phyloP scores from a whole-genome alignment of 352 stramenopile genomes.

The Globisporangium camurandrum region DNA sequence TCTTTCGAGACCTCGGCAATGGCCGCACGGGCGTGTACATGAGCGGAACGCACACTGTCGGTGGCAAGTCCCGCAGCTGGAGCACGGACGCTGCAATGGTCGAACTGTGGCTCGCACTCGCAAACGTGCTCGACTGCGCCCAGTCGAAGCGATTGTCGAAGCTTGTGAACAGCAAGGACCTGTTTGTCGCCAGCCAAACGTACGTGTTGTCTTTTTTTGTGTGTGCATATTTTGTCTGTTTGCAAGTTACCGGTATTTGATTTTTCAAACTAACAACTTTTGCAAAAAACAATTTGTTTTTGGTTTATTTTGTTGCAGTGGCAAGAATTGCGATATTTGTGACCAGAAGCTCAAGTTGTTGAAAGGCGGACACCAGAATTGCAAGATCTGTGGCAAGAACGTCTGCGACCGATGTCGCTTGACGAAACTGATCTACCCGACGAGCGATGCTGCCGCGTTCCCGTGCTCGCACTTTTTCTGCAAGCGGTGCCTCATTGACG shows the following conservation, averaged over 20 bases:
- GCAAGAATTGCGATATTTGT: slow-evolving; percentile 53
- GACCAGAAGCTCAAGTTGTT: slow-evolving; percentile 45
- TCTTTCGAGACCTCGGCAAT: slow-evolving; percentile 44
- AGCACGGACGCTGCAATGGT: slow-evolving; percentile 42
- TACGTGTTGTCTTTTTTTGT: too few relatives aligned
- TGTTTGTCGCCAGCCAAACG: slow-evolving; percentile 33
- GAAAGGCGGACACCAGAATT: slow-evolving; percentile 44
- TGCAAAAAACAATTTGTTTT: too few relatives aligned
- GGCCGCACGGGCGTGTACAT: slow-evolving; percentile 55
- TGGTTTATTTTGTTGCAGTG: too few relatives aligned
- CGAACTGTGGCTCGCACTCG: slow-evolving; percentile 55
- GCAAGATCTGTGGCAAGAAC: slow-evolving; percentile 65
- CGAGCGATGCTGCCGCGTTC: slow-evolving; percentile 35
- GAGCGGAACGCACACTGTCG: slow-evolving; percentile 42
- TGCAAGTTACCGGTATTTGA: too few relatives aligned
- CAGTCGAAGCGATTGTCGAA: slow-evolving; percentile 52
- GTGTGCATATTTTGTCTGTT: too few relatives aligned
- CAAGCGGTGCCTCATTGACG: slow-evolving; percentile 40
- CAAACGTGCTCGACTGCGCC: slow-evolving; percentile 41
- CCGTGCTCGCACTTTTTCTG: slow-evolving; percentile 53
- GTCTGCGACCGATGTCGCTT: slow-evolving; percentile 58
- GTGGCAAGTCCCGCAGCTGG: slow-evolving; percentile 52
- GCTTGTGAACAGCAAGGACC: slow-evolving; percentile 39
- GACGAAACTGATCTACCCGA: slow-evolving; percentile 49
- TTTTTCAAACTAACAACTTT: too few relatives aligned